Evolutionary conservation across 2,329 filamentous ascomycete species (phyloP).

Genomic region (Mariannaea sp.): DNA sequence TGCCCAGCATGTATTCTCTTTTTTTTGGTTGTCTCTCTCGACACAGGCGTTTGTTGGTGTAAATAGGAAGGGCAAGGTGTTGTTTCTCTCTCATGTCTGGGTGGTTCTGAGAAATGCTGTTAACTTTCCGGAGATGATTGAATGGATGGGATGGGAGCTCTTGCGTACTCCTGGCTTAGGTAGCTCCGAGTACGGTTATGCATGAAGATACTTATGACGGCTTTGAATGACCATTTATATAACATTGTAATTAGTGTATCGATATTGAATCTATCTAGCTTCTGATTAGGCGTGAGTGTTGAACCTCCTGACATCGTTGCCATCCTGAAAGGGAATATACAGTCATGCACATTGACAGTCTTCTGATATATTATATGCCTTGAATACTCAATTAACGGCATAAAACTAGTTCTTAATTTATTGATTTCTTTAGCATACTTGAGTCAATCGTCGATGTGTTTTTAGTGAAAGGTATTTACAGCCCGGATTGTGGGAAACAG

Average conservation of each 20-base stretch:
- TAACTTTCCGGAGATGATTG: not conserved
- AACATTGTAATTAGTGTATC: constrained; percentile 1
- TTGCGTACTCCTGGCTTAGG: constrained; percentile 1
- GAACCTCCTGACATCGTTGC: too few relatives aligned
- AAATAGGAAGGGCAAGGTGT: constrained; percentile 2
- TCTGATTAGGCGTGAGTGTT: too few relatives aligned
- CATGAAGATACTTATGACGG: constrained; percentile 12
- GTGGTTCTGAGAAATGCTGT: constrained; percentile 4
- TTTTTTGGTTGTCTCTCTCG: not conserved
- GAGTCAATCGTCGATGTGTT: too few relatives aligned
- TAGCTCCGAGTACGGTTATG: constrained; percentile 8
- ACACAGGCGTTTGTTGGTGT: constrained; percentile 10
- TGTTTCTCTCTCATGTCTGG: not conserved
- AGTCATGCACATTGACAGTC: too few relatives aligned
- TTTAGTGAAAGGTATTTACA: too few relatives aligned
- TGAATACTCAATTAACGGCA: too few relatives aligned
- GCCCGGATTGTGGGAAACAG: too few relatives aligned
- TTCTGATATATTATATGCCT: too few relatives aligned
- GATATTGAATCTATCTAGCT: not conserved
- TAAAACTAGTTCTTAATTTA: too few relatives aligned
- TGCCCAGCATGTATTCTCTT: constrained; percentile 8
- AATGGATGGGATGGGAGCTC: not conserved
- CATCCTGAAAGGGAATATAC: too few relatives aligned
- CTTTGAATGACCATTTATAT: constrained; percentile 3
- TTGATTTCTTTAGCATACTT: too few relatives aligned